Percentiles rank a stretch among this genome's conserved stretches.
These are phyloP conservation scores for Pichia inconspicua DNA, from an alignment of 1,139 yeast genomes.

Conservation along the genomic window DNA sequence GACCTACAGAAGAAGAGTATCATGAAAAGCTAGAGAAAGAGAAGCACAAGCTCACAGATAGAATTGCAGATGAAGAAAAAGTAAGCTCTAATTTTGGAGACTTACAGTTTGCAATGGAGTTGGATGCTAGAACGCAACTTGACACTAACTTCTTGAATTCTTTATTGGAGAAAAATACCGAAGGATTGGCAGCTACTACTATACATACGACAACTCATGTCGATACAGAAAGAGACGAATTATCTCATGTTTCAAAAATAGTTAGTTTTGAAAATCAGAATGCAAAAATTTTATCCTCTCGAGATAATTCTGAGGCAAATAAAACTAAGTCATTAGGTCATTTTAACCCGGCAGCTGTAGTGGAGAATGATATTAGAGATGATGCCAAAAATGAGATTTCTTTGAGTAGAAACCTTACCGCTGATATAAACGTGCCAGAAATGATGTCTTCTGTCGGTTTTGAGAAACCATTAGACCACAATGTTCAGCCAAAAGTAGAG, in stretches of 20 bases:
- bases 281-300: background rate
- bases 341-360: too few relatives aligned
- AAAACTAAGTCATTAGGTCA: too few relatives aligned
- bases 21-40: constrained; percentile 2
- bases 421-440: too few relatives aligned
- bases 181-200: background rate
- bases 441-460: too few relatives aligned
- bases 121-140: constrained; percentile 6
- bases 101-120: constrained; percentile 10
- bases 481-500: too few relatives aligned
- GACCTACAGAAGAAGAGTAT: constrained; percentile 15
- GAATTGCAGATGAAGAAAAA: background rate
- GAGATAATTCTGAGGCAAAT: background rate
- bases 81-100: constrained; percentile 6
- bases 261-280: background rate
- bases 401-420: too few relatives aligned
- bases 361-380: too few relatives aligned
- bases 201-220: too few relatives aligned
- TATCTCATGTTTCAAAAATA: too few relatives aligned
- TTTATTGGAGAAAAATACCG: constrained; percentile 5
- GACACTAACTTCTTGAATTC: constrained; percentile 10
- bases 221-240: too few relatives aligned
- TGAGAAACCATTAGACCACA: too few relatives aligned
- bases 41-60: background rate
- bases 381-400: too few relatives aligned